Percentiles rank a stretch among this genome's conserved stretches.
These are phyloP conservation scores for Calonectria pseudoturangicola DNA, from an alignment of 2,329 filamentous ascomycete species.

Conservation along the genomic window DNA sequence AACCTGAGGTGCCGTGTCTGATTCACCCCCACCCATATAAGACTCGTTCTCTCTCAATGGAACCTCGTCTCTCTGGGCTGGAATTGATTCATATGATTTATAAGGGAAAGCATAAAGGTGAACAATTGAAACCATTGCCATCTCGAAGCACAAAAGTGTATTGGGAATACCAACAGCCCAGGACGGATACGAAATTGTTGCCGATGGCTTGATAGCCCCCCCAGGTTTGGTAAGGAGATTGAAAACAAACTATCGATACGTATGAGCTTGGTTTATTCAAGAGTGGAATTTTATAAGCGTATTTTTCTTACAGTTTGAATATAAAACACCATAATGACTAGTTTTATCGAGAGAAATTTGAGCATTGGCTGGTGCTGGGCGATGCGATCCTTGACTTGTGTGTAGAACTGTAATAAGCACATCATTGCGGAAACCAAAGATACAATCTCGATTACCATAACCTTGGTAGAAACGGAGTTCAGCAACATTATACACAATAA, in stretches of 20 bases:
- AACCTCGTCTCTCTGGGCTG: neutral
- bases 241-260: neutral
- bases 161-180: neutral
- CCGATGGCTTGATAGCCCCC: neutral
- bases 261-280: neutral
- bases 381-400: neutral
- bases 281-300: neutral
- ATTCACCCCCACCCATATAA: neutral
- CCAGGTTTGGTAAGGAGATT: neutral
- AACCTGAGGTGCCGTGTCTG: neutral
- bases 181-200: neutral
- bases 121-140: neutral
- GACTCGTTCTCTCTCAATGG: neutral
- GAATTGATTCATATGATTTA: neutral
- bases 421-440: neutral
- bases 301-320: neutral
- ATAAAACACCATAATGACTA: neutral
- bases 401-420: neutral
- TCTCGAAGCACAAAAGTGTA: neutral
- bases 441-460: neutral
- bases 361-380: neutral
- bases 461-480: neutral
- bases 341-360: neutral
- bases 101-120: slow-evolving; percentile 7
- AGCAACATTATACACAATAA: too few relatives aligned